phyloP scores from a whole-genome alignment of 176 grass and related monocot genomes.

The Carex kokanica region DNA sequence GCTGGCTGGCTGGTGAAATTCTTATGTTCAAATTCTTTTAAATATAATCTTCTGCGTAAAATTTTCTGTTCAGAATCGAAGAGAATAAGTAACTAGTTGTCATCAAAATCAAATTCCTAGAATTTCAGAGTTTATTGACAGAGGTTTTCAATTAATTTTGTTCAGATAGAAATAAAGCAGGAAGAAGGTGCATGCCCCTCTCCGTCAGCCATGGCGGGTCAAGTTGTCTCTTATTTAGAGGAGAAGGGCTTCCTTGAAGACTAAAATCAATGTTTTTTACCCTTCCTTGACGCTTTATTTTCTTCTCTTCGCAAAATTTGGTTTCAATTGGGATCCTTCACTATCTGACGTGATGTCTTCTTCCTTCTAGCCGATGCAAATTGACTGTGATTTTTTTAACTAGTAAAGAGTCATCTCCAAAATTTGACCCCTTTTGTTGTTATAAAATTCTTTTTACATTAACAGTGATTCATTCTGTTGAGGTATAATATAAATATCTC shows the following conservation, averaged over 20 bases:
- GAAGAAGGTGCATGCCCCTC: slow-evolving; percentile 69
- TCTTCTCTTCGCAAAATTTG: not conserved
- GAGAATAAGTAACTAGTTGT: not conserved
- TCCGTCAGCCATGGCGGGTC: slow-evolving; percentile 61
- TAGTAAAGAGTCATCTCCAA: not conserved
- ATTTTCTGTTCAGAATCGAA: not conserved
- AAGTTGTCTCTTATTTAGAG: slow-evolving; percentile 81
- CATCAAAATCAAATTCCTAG: not conserved
- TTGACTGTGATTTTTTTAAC: not conserved
- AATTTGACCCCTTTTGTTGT: not conserved
- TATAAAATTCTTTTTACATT: not conserved
- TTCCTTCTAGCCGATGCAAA: not conserved
- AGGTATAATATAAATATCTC: not conserved
- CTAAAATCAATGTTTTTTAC: slow-evolving; percentile 19
- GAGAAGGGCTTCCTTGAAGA: slow-evolving; percentile 79
- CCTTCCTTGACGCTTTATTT: not conserved
- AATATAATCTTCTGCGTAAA: not conserved
- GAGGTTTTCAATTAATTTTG: not conserved
- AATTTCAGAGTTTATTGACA: not conserved
- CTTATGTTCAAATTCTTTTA: not conserved
- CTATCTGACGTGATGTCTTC: not conserved
- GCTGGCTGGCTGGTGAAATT: slow-evolving; percentile 7
- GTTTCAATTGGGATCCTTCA: not conserved
- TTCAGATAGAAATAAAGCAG: slow-evolving; percentile 92
- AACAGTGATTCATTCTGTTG: not conserved